A percentile compares a stretch with the other conserved stretches of the same genome.
phyloP scores from a whole-genome alignment of 441 rosid genomes.

The Eruca vesicaria region DNA sequence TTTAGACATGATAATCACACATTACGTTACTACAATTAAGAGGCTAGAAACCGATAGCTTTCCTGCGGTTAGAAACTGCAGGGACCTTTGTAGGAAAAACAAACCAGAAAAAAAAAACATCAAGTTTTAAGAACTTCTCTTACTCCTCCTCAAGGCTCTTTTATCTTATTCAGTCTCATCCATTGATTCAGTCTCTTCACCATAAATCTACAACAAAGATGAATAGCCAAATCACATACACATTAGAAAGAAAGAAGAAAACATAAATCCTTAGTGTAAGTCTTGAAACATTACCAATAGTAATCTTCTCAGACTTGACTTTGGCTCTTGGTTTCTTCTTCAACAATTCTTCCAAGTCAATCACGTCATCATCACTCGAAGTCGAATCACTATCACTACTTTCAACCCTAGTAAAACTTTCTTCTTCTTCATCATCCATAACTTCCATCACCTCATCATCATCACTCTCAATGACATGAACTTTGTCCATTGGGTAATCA shows the following conservation, averaged over 20 bases:
- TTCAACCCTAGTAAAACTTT: background rate
- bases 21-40: background rate
- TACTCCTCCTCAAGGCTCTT: background rate
- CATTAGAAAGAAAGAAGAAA: background rate
- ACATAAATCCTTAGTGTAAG: background rate
- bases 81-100: background rate
- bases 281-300: background rate
- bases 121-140: background rate
- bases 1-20: background rate
- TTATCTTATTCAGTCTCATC: background rate
- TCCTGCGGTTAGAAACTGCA: background rate
- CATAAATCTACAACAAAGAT: slow-evolving; percentile 12
- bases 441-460: slow-evolving; percentile 8
- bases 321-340: slow-evolving; percentile 6
- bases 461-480: background rate
- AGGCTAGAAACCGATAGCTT: background rate
- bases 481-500: slow-evolving; percentile 9
- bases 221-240: background rate
- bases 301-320: background rate
- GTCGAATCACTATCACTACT: slow-evolving; percentile 2
- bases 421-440: background rate
- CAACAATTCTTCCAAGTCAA: slow-evolving; percentile 6
- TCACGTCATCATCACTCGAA: background rate
- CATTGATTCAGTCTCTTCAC: background rate
- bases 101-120: background rate